Conservation (phyloP, 331 rosid genomes). For the Quercus tomentella region DNA sequence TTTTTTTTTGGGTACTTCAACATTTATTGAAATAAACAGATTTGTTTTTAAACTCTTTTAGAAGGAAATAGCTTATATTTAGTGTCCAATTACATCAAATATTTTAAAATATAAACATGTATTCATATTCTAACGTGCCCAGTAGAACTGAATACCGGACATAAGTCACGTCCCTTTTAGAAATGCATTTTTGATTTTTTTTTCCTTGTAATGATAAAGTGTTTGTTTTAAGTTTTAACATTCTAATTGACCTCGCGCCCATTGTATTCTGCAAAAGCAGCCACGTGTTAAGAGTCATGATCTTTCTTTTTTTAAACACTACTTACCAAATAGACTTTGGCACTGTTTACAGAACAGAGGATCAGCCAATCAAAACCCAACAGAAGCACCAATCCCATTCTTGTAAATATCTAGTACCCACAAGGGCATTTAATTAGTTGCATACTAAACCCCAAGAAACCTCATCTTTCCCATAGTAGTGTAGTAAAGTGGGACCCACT, state of each 20-base stretch:
- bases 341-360: not conserved
- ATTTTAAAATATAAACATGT: fast-evolving
- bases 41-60: not conserved
- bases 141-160: too few species aligned
- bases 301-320: slow-evolving; percentile 3
- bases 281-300: slow-evolving; percentile 36
- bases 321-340: slow-evolving; percentile 12
- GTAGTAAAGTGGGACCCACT: slow-evolving; percentile 33
- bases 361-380: slow-evolving; percentile 40
- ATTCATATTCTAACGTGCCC: fast-evolving
- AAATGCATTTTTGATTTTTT: too few species aligned
- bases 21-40: not conserved
- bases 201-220: too few species aligned
- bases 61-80: fast-evolving
- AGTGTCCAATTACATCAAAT: too few species aligned
- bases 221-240: not conserved
- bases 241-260: slow-evolving; percentile 11
- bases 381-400: slow-evolving; percentile 24
- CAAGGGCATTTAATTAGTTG: slow-evolving; percentile 29
- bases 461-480: slow-evolving; percentile 27
- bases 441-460: slow-evolving; percentile 5
- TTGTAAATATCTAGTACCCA: slow-evolving; percentile 27
- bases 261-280: slow-evolving; percentile 4
- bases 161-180: too few species aligned
- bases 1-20: too few species aligned